Percentiles rank a stretch among this genome's conserved stretches.
Conservation (phyloP, 1,284 basidiomycete genomes). For the Leccinum insigne region DNA sequence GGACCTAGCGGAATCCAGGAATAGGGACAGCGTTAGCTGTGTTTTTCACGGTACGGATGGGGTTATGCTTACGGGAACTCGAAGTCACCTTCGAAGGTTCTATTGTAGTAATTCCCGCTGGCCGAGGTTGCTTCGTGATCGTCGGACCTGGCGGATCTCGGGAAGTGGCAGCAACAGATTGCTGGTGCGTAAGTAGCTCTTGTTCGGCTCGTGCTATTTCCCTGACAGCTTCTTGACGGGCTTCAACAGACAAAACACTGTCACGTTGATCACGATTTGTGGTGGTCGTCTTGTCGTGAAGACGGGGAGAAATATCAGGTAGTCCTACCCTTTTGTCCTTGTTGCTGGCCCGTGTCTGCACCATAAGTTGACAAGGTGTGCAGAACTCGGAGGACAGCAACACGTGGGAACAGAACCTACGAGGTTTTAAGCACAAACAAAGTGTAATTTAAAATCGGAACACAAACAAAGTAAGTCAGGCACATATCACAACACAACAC, state of each 20-base stretch:
- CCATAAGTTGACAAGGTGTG: neutral
- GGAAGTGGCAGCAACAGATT: neutral
- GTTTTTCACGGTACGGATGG: too few relatives aligned
- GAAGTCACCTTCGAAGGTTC: too few relatives aligned
- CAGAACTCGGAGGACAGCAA: too few relatives aligned
- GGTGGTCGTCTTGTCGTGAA: neutral
- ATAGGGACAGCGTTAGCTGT: too few relatives aligned
- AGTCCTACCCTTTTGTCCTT: neutral
- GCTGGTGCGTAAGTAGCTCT: neutral
- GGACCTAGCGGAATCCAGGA: too few relatives aligned
- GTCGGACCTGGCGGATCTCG: neutral
- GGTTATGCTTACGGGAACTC: too few relatives aligned
- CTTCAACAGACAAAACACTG: neutral
- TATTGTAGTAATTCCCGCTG: too few relatives aligned
- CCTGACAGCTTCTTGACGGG: neutral
- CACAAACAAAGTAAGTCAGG: too few relatives aligned
- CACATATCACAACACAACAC: too few relatives aligned
- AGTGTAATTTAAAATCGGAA: too few relatives aligned
- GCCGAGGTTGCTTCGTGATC: neutral
- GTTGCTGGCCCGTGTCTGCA: neutral
- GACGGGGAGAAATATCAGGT: neutral
- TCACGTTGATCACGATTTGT: neutral
- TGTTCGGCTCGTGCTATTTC: neutral
- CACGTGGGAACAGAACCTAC: too few relatives aligned
- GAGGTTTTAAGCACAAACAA: too few relatives aligned